Conservation (phyloP, 768 basidiomycete species). For the Chlorophyllum brunneum region DNA sequence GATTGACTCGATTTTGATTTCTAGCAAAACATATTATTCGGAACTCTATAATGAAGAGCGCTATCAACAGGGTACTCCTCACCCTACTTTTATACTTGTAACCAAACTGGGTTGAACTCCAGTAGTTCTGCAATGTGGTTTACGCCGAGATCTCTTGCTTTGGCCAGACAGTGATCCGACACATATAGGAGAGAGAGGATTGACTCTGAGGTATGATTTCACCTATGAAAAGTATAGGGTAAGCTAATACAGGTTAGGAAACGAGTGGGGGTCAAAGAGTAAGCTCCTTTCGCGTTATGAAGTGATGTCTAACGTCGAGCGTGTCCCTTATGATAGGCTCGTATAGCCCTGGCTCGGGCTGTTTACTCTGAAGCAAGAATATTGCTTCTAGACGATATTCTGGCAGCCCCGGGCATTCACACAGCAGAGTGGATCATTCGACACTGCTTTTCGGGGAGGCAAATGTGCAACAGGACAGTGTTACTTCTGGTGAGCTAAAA, state of each 20-base stretch:
- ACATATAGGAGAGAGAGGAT: constrained; percentile 66
- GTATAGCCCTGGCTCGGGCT: constrained; percentile 42
- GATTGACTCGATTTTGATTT: not conserved
- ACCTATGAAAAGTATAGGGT: too few species aligned
- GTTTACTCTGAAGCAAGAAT: constrained; percentile 52
- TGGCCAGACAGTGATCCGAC: constrained; percentile 62
- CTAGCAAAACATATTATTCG: constrained; percentile 77
- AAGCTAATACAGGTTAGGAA: not conserved
- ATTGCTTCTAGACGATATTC: constrained; percentile 69
- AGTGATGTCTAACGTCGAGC: too few species aligned
- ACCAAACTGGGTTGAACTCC: not conserved
- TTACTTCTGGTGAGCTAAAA: not conserved
- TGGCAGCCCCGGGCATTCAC: constrained; percentile 52
- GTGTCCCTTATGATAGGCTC: constrained; percentile 43
- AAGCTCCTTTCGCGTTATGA: too few species aligned
- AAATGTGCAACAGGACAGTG: not conserved
- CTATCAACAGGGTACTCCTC: constrained; percentile 52
- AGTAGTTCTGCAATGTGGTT: constrained; percentile 68
- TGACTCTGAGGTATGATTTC: constrained; percentile 42
- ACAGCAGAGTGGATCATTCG: constrained; percentile 20
- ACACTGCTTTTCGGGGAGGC: not conserved
- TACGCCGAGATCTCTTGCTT: constrained; percentile 67
- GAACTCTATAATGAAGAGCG: constrained; percentile 68
- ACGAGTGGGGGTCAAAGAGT: constrained; percentile 39
- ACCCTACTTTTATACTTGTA: not conserved